Evolutionary conservation across 306 rosid species (phyloP), one percentile per base, ranked within the genome.

Genomic region (Medicago ruthenica): DNA sequence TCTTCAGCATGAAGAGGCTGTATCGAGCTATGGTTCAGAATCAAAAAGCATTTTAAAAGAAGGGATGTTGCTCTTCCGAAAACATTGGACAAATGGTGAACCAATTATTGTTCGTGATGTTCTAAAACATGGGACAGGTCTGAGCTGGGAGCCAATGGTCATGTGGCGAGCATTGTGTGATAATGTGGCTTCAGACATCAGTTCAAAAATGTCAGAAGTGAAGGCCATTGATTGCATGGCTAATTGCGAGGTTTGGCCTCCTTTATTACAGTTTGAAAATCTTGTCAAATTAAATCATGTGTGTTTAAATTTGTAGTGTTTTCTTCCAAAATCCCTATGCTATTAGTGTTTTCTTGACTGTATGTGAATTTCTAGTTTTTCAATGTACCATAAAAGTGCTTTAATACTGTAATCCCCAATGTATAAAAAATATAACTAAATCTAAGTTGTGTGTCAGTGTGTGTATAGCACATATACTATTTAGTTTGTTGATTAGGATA

Each of bases 101-200:
- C 98, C 96, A 1, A 67, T 90, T 64, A 83, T 92, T 59, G 91
- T 90, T 67, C 87, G 85, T 68, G 84, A 90, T 87, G 94, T 82
- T 66, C 96, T 88, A 67, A 72, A 79, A 64, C 87, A 83, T 61
- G 87, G 90, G n/a, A 80, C 88, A 45, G 96, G 91, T 70, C 86
- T 92, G 83, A 92, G 98, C 86, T 93, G 98, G 98, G 89, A 93
- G 81, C 98, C 98, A 44, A 90, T 85, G 94, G 98, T 93, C 58
- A 87, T 93, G 83, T 86, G 91, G 96, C 92, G 98, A 74, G 98
- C 89, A 5, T 81, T 93, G 48, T 87, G 95, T 65, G 91, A 89
- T 83, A 85, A 75, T 68, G 58, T 17, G 37, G 86, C 73, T 79
- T 77, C 85, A 75, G 86, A 79, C 47, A 72, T 83, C 75, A 74